Evolutionary conservation across 202 grass and related monocot species (phyloP), one percentile per base, ranked within the genome.

Genomic region (Eragrostis tef): DNA sequence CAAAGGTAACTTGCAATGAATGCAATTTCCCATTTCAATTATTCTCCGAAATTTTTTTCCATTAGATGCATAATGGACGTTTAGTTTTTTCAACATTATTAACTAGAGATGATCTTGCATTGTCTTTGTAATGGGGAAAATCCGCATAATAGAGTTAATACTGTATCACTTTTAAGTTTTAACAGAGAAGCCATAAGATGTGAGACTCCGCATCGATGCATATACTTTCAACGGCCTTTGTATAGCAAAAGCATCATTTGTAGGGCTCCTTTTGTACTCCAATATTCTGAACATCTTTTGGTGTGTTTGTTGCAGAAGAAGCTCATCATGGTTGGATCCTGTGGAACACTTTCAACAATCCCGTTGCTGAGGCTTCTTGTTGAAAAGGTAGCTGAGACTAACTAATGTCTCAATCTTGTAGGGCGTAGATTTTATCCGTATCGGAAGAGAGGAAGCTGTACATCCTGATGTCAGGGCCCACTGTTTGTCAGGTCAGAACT

Each of bases 341-440:
- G 73, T 74, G 67, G 82, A 72, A 98, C 95, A n/a, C 85, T 98
- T 56, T 95, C 88, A 12, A 85, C 63, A 14, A 85, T 95, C 75
- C 95, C 95, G 15, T 70, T 98, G 82, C 77, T 93, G 65, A 89
- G 85, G 84, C 83, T 98, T 88, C 78, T 95, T 16, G 74, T 95
- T 36, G 95, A 93, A 80, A 91, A 88, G 64, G 90, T 95, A 49
- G 69, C 82, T 29, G 85, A 86, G 77, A 71, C 59, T 87, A 8
- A 72, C 70, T 76, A 76, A 71, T 53, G 24, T 66, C 41, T 83
- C 36, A 8, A 71, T 80, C 67, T 67, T 82, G 27, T 58, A 98
- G 92, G 87, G 89, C 88, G 80, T 98, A 73, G 92, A 94, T 91
- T 98, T 98, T 84, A 85, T 98, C 71, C 88, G 94, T 70, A 93